Percentiles rank a stretch among this genome's conserved stretches.
phyloP scores from a whole-genome alignment of 441 rosid species.

The Erodium moschatum region DNA sequence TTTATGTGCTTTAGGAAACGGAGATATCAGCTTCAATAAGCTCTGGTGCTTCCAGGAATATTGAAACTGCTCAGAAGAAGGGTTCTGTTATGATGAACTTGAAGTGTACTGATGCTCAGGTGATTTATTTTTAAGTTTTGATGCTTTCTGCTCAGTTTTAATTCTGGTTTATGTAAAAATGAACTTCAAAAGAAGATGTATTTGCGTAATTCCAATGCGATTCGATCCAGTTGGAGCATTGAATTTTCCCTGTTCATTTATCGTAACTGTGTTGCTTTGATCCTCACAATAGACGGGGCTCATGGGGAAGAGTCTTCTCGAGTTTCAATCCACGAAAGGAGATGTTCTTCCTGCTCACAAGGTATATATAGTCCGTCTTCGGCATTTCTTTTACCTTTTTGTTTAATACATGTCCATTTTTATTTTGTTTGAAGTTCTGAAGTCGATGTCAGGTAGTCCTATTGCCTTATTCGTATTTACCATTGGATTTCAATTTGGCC shows the following conservation, averaged over 20 bases:
- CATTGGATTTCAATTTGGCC: neutral
- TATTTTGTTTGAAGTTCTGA: conserved; percentile 1
- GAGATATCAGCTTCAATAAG: conserved; percentile 80
- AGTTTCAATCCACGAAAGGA: conserved; percentile 82
- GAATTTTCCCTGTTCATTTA: neutral
- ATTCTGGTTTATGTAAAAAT: neutral
- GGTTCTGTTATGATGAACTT: conserved; percentile 78
- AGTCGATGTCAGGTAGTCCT: neutral
- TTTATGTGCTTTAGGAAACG: conserved; percentile 44
- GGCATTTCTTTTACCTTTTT: neutral
- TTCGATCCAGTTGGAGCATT: neutral
- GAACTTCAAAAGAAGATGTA: neutral
- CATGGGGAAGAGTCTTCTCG: conserved; percentile 83
- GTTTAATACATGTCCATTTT: neutral
- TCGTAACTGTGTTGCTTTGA: conserved; percentile 14
- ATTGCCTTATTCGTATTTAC: neutral
- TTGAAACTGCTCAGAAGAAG: conserved; percentile 66
- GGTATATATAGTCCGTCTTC: conserved; percentile 24
- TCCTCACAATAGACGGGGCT: conserved; percentile 52
- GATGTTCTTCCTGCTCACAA: conserved; percentile 96
- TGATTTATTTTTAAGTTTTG: conserved; percentile 15
- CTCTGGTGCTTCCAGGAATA: conserved; percentile 61
- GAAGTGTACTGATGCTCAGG: conserved; percentile 89
- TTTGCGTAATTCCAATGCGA: neutral
- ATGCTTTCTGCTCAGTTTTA: neutral